A percentile compares a stretch with the other conserved stretches of the same genome.
Evolutionary conservation across 2,329 filamentous ascomycete species (phyloP).

Genomic region (Talaromyces islandicus): DNA sequence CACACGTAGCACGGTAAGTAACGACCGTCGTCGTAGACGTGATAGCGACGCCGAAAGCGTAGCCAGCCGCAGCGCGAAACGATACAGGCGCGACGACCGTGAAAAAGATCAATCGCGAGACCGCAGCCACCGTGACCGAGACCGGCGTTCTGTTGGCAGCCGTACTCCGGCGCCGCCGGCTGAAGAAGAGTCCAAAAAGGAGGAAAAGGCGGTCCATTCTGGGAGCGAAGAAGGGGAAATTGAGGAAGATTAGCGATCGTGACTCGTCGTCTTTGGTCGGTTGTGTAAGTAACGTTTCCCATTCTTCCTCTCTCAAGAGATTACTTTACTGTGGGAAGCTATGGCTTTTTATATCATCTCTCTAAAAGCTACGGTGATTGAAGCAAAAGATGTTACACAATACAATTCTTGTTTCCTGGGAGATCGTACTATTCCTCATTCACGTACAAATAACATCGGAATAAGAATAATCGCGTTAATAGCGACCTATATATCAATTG

Average conservation of each 20-base stretch:
- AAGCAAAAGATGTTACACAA: background rate
- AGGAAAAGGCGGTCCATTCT: constrained; percentile 58
- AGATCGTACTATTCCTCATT: background rate
- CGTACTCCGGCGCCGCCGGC: constrained; percentile 30
- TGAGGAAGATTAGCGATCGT: constrained; percentile 58
- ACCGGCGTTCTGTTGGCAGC: constrained; percentile 22
- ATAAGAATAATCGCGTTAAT: background rate
- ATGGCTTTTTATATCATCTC: background rate
- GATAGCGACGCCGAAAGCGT: constrained; percentile 67
- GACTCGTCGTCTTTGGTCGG: background rate
- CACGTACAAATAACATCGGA: background rate
- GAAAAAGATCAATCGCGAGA: constrained; percentile 31
- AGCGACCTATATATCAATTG: no score
- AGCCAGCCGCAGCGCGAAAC: constrained; percentile 58
- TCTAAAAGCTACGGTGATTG: background rate
- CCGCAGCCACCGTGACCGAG: constrained; percentile 44
- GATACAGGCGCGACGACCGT: constrained; percentile 36
- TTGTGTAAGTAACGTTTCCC: background rate
- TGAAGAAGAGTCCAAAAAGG: constrained; percentile 25
- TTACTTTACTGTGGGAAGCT: background rate
- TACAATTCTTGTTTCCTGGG: background rate
- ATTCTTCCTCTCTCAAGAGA: background rate
- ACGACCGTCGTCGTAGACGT: constrained; percentile 67
- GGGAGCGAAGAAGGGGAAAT: constrained; percentile 98
- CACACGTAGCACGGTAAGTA: constrained; percentile 52